Evolutionary conservation across 805 yeast species (phyloP).

Genomic region (Wickerhamiella kurtzmanii): DNA sequence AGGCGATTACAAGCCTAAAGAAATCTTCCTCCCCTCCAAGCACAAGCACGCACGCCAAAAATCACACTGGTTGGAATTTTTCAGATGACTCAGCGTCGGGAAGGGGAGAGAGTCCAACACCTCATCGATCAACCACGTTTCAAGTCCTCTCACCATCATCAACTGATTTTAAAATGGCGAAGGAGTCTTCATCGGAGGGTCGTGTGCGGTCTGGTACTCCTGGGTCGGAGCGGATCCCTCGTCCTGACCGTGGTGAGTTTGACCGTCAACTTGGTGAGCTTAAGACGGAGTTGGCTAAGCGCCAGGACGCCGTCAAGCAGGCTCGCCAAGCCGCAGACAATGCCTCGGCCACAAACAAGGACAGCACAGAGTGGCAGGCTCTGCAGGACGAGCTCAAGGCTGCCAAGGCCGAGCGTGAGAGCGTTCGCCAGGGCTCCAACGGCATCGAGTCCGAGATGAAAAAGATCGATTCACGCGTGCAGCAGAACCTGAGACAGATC

Average conservation of each 20-base stretch:
- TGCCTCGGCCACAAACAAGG: slow-evolving; percentile 10
- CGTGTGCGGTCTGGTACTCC: neutral
- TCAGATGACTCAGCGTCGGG: neutral
- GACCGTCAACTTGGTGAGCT: slow-evolving; percentile 20
- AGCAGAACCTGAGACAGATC: slow-evolving; percentile 64
- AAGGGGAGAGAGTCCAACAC: too few relatives aligned
- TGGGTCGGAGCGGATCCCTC: slow-evolving; percentile 6
- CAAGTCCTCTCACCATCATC: too few relatives aligned
- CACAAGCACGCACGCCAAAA: too few relatives aligned
- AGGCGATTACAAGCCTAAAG: too few relatives aligned
- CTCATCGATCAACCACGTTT: neutral
- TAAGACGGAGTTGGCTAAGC: slow-evolving; percentile 19
- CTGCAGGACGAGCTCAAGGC: slow-evolving; percentile 36
- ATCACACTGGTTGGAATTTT: neutral
- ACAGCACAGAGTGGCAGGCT: slow-evolving; percentile 34
- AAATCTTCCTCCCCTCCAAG: too few relatives aligned
- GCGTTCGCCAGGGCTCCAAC: slow-evolving; percentile 27
- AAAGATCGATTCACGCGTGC: slow-evolving; percentile 51
- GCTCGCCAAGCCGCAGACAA: slow-evolving; percentile 20
- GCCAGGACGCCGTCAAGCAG: slow-evolving; percentile 19
- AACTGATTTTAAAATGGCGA: neutral
- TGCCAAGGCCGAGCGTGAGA: slow-evolving; percentile 34
- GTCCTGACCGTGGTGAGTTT: slow-evolving; percentile 23
- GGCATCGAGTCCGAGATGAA: slow-evolving; percentile 50
- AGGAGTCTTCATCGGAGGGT: neutral